Base-by-base conservation (phyloP, 345 rosid species). In the Gossypium stocksii region DNA sequence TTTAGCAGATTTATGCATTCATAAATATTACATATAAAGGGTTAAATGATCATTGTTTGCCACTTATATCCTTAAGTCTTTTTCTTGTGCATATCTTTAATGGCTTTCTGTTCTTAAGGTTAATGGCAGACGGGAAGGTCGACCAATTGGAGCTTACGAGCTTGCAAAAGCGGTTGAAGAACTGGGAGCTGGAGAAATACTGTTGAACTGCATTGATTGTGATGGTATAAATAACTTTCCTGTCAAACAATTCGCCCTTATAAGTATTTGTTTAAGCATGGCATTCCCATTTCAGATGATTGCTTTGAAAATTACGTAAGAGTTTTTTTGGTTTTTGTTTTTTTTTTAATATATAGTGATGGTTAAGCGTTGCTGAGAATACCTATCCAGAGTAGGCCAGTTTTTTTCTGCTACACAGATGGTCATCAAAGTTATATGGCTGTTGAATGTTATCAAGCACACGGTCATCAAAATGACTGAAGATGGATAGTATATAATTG, bases 141-240 rank as follows among this genome's bases (percentile, higher is more conserved):
- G 97, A 72, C 97, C 93, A 53, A 89, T 93, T 72, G 97, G 98
- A 81, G 99, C 99, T 45, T 91, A 86, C 77, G 99, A 96, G 87
- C 98, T 96, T 77, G 98, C 98, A 61, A 91, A 87, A 88, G 91
- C 93, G 56, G 98, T 93, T 76, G 98, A 96, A 83, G 93, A 87
- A 75, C 82, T 93, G 73, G 97, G 98, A 71, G 98, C 99, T 64
- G 97, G 99, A 80, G 99, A 96, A 86, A 89, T 93, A 75, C 76
- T 96, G 41, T 82, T 93, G 71, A 96, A 96, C 81, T 96, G 99
- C 89, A 91, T 96, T 70, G 97, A 96, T 73, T 91, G 97, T 80
- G 99, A 96, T 79, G 97, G 97, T 94, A 52, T 74, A 77, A 79
- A 22, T 16, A 49, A 76, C 23, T 67, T 73, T 70, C 44, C 38